Evolutionary conservation across 352 stramenopile species (phyloP).

Genomic region (Phytophthora hibernalis): DNA sequence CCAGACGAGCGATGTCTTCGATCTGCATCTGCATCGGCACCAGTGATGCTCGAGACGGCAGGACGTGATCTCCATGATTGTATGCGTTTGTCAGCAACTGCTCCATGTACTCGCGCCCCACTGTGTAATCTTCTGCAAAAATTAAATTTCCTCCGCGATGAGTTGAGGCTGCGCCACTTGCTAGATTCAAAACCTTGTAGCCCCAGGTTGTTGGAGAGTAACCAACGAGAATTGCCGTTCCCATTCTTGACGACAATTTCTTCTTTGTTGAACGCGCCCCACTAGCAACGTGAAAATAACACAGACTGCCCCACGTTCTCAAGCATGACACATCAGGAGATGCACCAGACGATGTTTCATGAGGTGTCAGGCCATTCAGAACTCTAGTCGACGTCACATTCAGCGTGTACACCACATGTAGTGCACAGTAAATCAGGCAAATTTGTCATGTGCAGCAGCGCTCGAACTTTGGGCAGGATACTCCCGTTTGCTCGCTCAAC

Average conservation of each 20-base stretch:
- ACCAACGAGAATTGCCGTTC: neutral
- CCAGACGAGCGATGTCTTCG: too few relatives aligned
- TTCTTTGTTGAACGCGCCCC: neutral
- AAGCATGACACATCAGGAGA: neutral
- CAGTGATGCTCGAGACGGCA: too few relatives aligned
- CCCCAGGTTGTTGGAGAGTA: neutral
- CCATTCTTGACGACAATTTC: neutral
- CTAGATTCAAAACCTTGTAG: neutral
- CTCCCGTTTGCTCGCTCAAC: conserved; percentile 12
- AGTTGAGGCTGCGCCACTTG: neutral
- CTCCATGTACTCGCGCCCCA: too few relatives aligned
- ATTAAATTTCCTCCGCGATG: neutral
- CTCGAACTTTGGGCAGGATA: conserved; percentile 1
- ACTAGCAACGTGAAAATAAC: neutral
- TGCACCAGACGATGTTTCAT: neutral
- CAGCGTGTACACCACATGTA: neutral
- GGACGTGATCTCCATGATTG: too few relatives aligned
- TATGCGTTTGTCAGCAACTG: too few relatives aligned
- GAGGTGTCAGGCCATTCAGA: neutral
- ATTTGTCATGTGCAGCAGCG: conserved; percentile 4
- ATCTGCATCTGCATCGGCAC: too few relatives aligned
- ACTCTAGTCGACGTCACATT: neutral
- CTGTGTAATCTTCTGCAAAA: neutral
- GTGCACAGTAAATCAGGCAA: conserved; percentile 1
- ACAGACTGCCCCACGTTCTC: neutral